phyloP scores from a whole-genome alignment of 2,329 filamentous ascomycete species.

The Talaromyces sp. region DNA sequence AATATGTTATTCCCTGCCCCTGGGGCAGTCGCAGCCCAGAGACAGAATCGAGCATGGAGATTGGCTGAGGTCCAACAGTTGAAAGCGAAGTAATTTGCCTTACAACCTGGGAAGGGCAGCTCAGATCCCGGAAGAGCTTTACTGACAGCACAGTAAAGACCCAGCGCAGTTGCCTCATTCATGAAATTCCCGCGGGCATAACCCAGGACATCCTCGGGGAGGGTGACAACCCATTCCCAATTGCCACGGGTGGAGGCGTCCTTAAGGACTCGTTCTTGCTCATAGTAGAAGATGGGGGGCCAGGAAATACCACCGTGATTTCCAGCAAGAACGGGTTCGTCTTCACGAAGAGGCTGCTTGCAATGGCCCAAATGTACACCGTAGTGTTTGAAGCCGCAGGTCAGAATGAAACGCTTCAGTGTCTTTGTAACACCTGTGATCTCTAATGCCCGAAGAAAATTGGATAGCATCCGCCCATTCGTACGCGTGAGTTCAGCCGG shows the following conservation, averaged over 20 bases:
- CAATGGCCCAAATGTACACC: background rate
- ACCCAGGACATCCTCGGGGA: background rate
- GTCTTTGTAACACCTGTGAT: constrained; percentile 40
- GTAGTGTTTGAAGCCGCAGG: constrained; percentile 35
- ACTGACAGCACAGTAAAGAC: constrained; percentile 24
- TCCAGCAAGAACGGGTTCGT: background rate
- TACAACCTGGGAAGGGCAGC: background rate
- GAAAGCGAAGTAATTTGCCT: background rate
- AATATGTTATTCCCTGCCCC: background rate
- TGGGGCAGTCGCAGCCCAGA: constrained; percentile 15
- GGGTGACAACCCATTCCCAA: background rate
- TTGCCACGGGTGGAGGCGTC: background rate
- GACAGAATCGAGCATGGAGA: background rate
- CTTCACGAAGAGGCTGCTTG: constrained; percentile 32
- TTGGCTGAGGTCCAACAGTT: background rate
- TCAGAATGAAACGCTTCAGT: constrained; percentile 49
- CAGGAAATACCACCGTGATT: background rate
- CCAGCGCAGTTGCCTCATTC: background rate
- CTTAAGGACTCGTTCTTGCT: background rate
- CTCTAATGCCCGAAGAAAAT: constrained; percentile 46
- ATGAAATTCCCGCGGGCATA: background rate
- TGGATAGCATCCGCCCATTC: constrained; percentile 43
- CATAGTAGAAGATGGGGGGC: background rate
- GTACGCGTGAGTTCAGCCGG: constrained; percentile 36
- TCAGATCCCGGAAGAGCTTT: constrained; percentile 26